A percentile compares a stretch with the other conserved stretches of the same genome.
Evolutionary conservation across 345 rosid species (phyloP).

Genomic region (Physaria fendleri): DNA sequence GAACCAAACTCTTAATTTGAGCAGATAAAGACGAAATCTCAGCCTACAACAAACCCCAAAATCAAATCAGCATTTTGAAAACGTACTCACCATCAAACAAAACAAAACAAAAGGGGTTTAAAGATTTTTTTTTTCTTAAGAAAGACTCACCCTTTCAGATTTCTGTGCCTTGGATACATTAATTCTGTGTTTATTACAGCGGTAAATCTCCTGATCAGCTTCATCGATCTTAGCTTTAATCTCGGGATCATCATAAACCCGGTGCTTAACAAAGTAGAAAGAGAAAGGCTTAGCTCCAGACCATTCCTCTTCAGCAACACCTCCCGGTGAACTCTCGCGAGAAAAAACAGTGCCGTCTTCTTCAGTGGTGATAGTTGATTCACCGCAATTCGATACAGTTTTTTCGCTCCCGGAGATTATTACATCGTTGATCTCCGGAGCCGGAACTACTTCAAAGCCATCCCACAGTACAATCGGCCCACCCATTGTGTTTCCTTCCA

Average conservation of each 20-base stretch:
- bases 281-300: constrained; percentile 44
- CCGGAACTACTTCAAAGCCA: constrained; percentile 58
- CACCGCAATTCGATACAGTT: constrained; percentile 43
- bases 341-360: constrained; percentile 43
- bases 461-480: constrained; percentile 24
- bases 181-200: constrained; percentile 39
- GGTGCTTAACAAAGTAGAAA: constrained; percentile 53
- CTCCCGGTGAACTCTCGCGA: constrained; percentile 43
- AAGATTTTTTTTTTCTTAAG: too few species aligned
- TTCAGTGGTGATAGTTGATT: constrained; percentile 33
- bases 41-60: too few species aligned
- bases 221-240: constrained; percentile 50
- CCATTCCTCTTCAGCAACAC: constrained; percentile 55
- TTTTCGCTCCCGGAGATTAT: constrained; percentile 33
- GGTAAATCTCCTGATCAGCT: constrained; percentile 59
- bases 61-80: not conserved
- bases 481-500: constrained; percentile 8
- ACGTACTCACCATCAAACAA: not conserved
- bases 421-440: constrained; percentile 42
- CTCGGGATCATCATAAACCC: constrained; percentile 53
- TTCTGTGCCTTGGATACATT: constrained; percentile 36
- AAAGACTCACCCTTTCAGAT: constrained; percentile 51
- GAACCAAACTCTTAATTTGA: constrained; percentile 29
- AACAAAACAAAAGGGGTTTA: too few species aligned
- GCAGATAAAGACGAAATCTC: constrained; percentile 39